Conservation (phyloP, 1,284 basidiomycete genomes). For the Volvariella volvacea region DNA sequence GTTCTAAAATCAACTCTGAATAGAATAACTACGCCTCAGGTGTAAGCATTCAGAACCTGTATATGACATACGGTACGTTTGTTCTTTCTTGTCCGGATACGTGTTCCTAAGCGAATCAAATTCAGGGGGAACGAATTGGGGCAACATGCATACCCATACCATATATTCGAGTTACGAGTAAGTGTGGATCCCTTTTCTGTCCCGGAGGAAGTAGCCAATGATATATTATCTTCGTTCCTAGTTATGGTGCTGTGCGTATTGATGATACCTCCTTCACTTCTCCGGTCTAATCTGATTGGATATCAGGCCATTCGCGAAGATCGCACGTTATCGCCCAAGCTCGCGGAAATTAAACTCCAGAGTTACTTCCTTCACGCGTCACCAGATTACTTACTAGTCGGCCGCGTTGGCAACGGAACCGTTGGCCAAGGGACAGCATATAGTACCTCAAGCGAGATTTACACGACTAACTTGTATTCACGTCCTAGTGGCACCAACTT, state of each 20-base stretch:
- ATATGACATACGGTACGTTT: constrained; percentile 34
- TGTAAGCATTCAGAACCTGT: constrained; percentile 30
- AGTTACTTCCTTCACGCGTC: constrained; percentile 36
- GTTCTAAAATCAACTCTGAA: constrained; percentile 7
- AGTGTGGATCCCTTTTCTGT: constrained; percentile 15
- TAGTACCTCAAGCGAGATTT: constrained; percentile 25
- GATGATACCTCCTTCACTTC: not conserved
- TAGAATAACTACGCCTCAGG: constrained; percentile 36
- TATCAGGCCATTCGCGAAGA: constrained; percentile 36
- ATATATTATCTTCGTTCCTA: constrained; percentile 6
- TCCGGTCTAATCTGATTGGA: not conserved
- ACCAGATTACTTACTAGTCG: constrained; percentile 32
- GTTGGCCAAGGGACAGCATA: constrained; percentile 21
- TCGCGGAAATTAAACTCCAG: constrained; percentile 40
- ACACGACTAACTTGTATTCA: constrained; percentile 29
- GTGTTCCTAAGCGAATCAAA: not conserved
- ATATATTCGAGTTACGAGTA: constrained; percentile 54
- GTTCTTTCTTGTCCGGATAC: not conserved
- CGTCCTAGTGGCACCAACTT: constrained; percentile 28
- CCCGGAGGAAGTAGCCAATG: too few species aligned
- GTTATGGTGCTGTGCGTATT: constrained; percentile 23
- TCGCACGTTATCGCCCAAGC: constrained; percentile 33
- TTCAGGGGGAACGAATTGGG: constrained; percentile 40
- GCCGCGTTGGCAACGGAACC: constrained; percentile 26
- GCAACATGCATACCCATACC: constrained; percentile 33